These are phyloP conservation scores for Neurospora africana DNA, from an alignment of 495 filamentous ascomycete genomes.

Conservation along the genomic window DNA sequence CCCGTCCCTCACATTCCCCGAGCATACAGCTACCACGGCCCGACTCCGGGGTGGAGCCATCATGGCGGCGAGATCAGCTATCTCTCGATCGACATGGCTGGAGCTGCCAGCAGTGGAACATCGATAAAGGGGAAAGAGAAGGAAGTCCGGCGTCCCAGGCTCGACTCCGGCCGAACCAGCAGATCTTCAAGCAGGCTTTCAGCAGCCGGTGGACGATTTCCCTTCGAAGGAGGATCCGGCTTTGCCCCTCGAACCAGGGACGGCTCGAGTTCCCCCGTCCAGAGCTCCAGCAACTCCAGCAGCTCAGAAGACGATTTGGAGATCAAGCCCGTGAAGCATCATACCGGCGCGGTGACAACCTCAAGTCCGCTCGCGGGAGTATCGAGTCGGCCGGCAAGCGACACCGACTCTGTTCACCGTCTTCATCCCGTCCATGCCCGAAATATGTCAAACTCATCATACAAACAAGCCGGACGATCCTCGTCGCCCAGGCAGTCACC, in stretches of 20 bases:
- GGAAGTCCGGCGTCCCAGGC: slow-evolving; percentile 19
- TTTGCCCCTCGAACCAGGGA: slow-evolving; percentile 2
- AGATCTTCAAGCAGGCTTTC: slow-evolving; percentile 22
- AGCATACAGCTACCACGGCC: slow-evolving; percentile 31
- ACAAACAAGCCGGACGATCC: not conserved
- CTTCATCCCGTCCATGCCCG: slow-evolving; percentile 22
- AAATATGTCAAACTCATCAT: slow-evolving; percentile 15
- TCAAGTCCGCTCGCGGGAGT: not conserved
- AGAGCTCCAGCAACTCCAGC: slow-evolving; percentile 23
- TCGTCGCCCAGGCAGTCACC: slow-evolving; percentile 2
- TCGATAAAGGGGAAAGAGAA: slow-evolving; percentile 20
- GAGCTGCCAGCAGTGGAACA: not conserved
- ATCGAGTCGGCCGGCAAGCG: slow-evolving; percentile 7
- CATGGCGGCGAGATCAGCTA: slow-evolving; percentile 13
- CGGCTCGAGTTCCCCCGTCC: slow-evolving; percentile 8
- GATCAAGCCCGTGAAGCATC: slow-evolving; percentile 16
- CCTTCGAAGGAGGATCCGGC: not conserved
- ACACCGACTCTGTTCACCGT: slow-evolving; percentile 15
- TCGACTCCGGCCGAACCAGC: slow-evolving; percentile 15
- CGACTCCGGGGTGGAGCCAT: slow-evolving; percentile 21
- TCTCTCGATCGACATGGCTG: slow-evolving; percentile 8
- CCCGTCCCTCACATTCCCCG: slow-evolving; percentile 32
- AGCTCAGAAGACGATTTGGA: slow-evolving; percentile 28
- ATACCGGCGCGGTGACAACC: not conserved
- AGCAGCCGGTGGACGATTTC: not conserved